Evolutionary conservation across 352 stramenopile genomes (phyloP).

Genomic region (Phytophthora litchii): DNA sequence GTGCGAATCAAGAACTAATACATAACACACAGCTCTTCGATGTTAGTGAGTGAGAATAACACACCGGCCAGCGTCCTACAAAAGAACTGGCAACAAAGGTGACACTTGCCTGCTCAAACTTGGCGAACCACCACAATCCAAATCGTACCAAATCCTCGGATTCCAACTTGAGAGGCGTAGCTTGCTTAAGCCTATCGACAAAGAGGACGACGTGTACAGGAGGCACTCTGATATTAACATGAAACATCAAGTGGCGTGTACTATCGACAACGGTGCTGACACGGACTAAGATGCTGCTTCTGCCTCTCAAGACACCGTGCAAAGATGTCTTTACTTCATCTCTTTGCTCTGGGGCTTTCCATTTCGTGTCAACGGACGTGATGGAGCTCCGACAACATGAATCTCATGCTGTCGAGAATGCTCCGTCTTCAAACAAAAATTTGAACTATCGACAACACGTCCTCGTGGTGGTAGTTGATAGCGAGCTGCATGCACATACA

Average conservation of each 20-base stretch:
- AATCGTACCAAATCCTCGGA: slow-evolving; percentile 12
- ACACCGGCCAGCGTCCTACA: too few species aligned
- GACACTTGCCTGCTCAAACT: too few species aligned
- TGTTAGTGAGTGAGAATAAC: too few species aligned
- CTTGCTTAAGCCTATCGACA: slow-evolving; percentile 6
- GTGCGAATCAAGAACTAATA: too few species aligned
- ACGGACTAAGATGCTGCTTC: slow-evolving; percentile 22
- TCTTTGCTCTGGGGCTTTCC: slow-evolving; percentile 21
- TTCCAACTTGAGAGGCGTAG: neutral
- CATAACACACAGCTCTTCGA: too few species aligned
- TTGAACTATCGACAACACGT: slow-evolving; percentile 8
- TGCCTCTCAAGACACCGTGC: slow-evolving; percentile 4
- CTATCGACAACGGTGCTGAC: slow-evolving; percentile 24
- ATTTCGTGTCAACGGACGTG: slow-evolving; percentile 37
- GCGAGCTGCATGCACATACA: too few species aligned
- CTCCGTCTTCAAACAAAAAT: slow-evolving; percentile 6
- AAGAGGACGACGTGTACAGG: too few species aligned
- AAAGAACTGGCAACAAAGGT: too few species aligned
- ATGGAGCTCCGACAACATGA: slow-evolving; percentile 6
- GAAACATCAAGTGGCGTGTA: slow-evolving; percentile 16
- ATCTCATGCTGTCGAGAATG: slow-evolving; percentile 13
- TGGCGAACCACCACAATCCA: slow-evolving; percentile 8
- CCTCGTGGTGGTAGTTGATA: neutral
- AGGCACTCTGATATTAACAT: neutral
- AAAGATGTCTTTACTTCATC: slow-evolving; percentile 22